Evolutionary conservation across 768 basidiomycete genomes (phyloP), one percentile per base, ranked within the genome.

Genomic region (Chiua virens): DNA sequence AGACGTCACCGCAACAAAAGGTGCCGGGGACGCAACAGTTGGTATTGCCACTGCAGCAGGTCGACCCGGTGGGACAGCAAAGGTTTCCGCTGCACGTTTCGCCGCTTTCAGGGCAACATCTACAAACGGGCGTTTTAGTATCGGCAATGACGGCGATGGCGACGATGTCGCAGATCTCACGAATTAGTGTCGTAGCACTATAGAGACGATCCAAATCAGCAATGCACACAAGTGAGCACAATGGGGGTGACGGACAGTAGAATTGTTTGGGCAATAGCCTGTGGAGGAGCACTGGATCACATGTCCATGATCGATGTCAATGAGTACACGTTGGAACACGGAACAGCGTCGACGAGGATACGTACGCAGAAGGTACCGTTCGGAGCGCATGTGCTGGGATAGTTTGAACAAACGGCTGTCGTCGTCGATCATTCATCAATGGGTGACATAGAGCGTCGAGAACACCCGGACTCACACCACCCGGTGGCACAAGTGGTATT

Each of bases 281-380:
- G 4, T 0, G 0, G 17, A 21, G 40, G 21, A 38, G 25, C 64
- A 66, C 64, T 66, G 20, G 5, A 43, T 10, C 15, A 15, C n/a
- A 22, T 21, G 9, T 20, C 11, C 13, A 20, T 47, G 13, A 1
- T 30, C 30, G 13, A 13, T 14, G 13, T 20, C 14, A 14, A 20
- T 47, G 20, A 50, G 28, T 18, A 34, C 7, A 15, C 15, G 7
- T 22, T 14, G 8, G 17, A n/a, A 11, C 4, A 14, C 15, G 17
- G 3, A 20, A 34, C 34, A 11, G n/a, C 2, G 25, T 2, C 4
- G 17, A 13, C 7, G 14, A 34, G 14, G 11, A 20, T 13, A 37
- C 58, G 30, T 59, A 66, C 64, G 22, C 64, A 66, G 20, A 25
- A 57, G 42, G 37, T 50, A 22, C 62, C 62, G 22, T 38, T 41